These are phyloP conservation scores for Agrocybe pediades DNA, from an alignment of 768 basidiomycete genomes.

Conservation along the genomic window DNA sequence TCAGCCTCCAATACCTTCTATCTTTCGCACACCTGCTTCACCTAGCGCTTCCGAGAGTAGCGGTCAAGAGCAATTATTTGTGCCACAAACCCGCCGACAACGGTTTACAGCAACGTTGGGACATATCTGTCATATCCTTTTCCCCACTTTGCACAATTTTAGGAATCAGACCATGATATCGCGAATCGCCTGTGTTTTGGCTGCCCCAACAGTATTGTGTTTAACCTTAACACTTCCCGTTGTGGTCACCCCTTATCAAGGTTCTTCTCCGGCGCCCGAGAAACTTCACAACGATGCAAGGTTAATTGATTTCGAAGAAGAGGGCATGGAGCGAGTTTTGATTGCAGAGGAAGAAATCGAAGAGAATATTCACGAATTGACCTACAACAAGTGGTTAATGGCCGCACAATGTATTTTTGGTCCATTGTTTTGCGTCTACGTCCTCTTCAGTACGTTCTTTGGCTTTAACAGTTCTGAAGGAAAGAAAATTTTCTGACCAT, in stretches of 20 bases:
- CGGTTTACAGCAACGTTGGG: conserved; percentile 37
- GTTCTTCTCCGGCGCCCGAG: conserved; percentile 34
- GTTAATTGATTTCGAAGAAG: conserved; percentile 74
- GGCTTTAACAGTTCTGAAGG: not conserved
- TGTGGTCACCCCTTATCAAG: conserved; percentile 63
- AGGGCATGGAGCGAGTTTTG: conserved; percentile 66
- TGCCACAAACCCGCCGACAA: conserved; percentile 42
- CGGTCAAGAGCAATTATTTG: conserved; percentile 39
- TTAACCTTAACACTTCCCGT: conserved; percentile 92
- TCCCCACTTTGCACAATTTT: conserved; percentile 84
- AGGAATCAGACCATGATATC: conserved; percentile 67
- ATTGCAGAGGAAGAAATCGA: conserved; percentile 76
- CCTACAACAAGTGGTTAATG: conserved; percentile 82
- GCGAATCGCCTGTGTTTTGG: conserved; percentile 74
- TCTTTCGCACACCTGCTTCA: conserved; percentile 57
- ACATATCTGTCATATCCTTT: conserved; percentile 63
- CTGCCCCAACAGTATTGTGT: conserved; percentile 82
- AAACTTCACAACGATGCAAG: conserved; percentile 43
- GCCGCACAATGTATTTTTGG: conserved; percentile 82
- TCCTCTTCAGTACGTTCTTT: conserved; percentile 72
- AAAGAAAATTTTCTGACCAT: conserved; percentile 5
- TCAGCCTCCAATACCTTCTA: conserved; percentile 47
- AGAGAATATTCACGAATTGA: conserved; percentile 65
- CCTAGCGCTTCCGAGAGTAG: conserved; percentile 41
- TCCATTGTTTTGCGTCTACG: conserved; percentile 72